Conservation (phyloP, 352 stramenopile species). For the Globisporangium yorkense region DNA sequence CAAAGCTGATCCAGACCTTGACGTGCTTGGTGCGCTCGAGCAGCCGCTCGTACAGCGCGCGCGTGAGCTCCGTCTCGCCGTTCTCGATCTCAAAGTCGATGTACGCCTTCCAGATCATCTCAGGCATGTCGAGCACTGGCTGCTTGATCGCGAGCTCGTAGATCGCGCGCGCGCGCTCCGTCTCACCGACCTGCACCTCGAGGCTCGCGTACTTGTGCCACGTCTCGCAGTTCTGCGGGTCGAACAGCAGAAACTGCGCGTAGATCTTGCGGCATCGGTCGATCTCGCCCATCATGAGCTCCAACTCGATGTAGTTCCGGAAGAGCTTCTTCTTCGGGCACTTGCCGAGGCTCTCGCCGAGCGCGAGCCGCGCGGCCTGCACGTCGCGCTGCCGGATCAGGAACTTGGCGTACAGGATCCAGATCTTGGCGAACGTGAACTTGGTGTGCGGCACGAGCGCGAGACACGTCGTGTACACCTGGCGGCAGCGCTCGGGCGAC, state of each 20-base stretch:
- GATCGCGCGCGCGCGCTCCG: constrained; percentile 90
- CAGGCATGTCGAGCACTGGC: constrained; percentile 95
- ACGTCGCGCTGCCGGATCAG: constrained; percentile 95
- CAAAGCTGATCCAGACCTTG: constrained; percentile 94
- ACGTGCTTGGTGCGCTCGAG: constrained; percentile 97
- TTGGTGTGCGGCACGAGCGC: constrained; percentile 91
- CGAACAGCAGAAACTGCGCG: constrained; percentile 80
- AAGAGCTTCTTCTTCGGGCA: constrained; percentile 93
- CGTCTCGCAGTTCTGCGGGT: constrained; percentile 88
- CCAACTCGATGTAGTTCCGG: constrained; percentile 91
- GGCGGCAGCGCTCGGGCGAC: constrained; percentile 64
- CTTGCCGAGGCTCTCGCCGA: constrained; percentile 93
- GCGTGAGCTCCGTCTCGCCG: constrained; percentile 77
- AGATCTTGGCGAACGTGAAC: constrained; percentile 99
- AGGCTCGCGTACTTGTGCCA: constrained; percentile 96
- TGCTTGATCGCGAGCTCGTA: constrained; percentile 96
- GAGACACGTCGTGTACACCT: constrained; percentile 95
- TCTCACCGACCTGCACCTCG: constrained; percentile 94
- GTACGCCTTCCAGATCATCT: constrained; percentile 99
- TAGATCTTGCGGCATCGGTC: constrained; percentile 93
- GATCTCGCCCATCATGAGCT: constrained; percentile 97
- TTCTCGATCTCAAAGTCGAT: constrained; percentile 98
- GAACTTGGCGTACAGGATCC: constrained; percentile 96
- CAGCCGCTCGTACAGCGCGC: constrained; percentile 93
- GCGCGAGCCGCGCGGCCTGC: constrained; percentile 80